phyloP scores from a whole-genome alignment of 1,139 yeast genomes.

The Magnusiomyces fungicola region DNA sequence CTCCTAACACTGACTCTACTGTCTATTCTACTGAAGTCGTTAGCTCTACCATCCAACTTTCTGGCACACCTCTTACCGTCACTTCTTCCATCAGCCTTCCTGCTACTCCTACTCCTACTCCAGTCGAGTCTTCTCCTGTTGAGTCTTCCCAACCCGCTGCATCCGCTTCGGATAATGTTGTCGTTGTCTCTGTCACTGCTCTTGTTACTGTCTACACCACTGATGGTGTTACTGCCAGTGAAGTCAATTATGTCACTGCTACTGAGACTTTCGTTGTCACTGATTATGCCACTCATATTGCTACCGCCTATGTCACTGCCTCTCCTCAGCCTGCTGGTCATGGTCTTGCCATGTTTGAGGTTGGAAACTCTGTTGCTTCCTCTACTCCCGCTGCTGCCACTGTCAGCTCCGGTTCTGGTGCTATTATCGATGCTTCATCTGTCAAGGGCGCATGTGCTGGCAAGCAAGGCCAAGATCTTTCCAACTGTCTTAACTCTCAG shows the following conservation, averaged over 20 bases:
- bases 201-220: background rate
- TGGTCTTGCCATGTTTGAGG: conserved; percentile 6
- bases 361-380: conserved; percentile 17
- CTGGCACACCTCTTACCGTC: background rate
- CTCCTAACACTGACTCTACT: background rate
- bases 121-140: background rate
- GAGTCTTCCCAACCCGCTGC: background rate
- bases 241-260: conserved; percentile 1
- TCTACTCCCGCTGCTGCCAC: conserved; percentile 15
- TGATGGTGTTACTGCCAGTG: background rate
- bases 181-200: background rate
- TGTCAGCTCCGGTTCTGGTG: conserved; percentile 14
- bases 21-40: background rate
- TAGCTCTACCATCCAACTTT: background rate
- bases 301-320: background rate
- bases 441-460: conserved; percentile 13
- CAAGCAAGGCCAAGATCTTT: conserved; percentile 6
- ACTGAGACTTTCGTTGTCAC: background rate
- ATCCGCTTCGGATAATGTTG: background rate
- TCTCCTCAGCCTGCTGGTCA: background rate
- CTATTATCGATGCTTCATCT: conserved; percentile 7
- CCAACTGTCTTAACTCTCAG: conserved; percentile 12
- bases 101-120: background rate
- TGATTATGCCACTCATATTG: background rate
- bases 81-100: background rate